Base-by-base conservation (phyloP, 75 land plant species). In the Selaginella moellendorffii region DNA sequence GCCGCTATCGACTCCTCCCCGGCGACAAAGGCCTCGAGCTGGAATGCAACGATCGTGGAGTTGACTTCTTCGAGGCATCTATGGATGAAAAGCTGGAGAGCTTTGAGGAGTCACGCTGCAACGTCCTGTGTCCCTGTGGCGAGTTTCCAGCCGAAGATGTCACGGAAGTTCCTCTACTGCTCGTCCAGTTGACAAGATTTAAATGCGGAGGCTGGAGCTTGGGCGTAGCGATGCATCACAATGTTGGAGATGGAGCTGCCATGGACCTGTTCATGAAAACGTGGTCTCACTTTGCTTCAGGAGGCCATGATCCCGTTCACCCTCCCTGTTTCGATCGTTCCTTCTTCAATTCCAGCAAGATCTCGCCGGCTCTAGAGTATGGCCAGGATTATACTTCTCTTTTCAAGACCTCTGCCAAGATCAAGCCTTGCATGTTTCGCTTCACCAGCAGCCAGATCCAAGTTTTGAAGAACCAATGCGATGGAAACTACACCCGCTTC, bases 401-500 rank as follows among this genome's bases (percentile, higher is more conserved):
- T 61, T 27, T 1, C 1, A 5, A 54, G 24, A 54, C 2, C 24
- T 54, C 18, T 2, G 24, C 18, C 14, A 2, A 20, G 2, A n/a
- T 54, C 20, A 5, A 53, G 69, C 72, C 22, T 27, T 20, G 27
- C 19, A 22, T 27, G 29, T 26, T n/a, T 18, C 8, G 8, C 31
- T 24, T 12, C 30, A n/a, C 1, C 51, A 46, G 18, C 1, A 0
- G 8, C 23, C 54, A n/a, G n/a, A n/a, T n/a, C n/a, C n/a, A n/a
- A n/a, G n/a, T n/a, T n/a, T n/a, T n/a, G n/a, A n/a, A n/a, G n/a
- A n/a, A n/a, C n/a, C n/a, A n/a, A n/a, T n/a, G n/a, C n/a, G n/a
- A n/a, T n/a, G n/a, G n/a, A n/a, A n/a, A n/a, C 54, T 69, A 65
- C 63, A 71, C 73, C 19, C 28, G 54, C n/a, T 72, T 72, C 21